A percentile compares a stretch with the other conserved stretches of the same genome.
Evolutionary conservation across 768 basidiomycete genomes (phyloP).

Genomic region (Leccinum sublutescens): DNA sequence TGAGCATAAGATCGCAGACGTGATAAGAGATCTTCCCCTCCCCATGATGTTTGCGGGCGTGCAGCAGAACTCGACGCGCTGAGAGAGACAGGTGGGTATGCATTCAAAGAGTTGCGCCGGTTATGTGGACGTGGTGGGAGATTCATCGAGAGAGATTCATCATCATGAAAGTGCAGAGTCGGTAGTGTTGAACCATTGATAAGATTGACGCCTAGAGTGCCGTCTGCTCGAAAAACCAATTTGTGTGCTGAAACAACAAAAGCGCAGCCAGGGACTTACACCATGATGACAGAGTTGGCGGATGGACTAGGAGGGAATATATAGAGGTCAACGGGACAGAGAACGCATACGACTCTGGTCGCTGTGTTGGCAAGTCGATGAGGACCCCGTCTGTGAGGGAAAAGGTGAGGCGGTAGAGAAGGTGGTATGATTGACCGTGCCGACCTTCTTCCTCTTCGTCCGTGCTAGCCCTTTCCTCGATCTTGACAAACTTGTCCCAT

Average conservation of each 20-base stretch:
- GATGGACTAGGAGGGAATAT: constrained; percentile 84
- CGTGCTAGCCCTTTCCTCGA: constrained; percentile 60
- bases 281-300: constrained; percentile 83
- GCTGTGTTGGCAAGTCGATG: constrained; percentile 78
- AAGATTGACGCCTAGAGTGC: constrained; percentile 85
- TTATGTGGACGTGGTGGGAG: constrained; percentile 39
- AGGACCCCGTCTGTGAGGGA: constrained; percentile 67
- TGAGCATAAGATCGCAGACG: constrained; percentile 76
- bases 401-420: constrained; percentile 6
- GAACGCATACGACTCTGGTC: constrained; percentile 91
- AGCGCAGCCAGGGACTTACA: constrained; percentile 44
- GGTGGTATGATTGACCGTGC: constrained; percentile 12
- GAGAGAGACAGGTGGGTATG: constrained; percentile 64
- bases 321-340: constrained; percentile 89
- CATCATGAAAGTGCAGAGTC: constrained; percentile 94
- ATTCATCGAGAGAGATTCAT: constrained; percentile 83
- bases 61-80: constrained; percentile 42
- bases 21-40: constrained; percentile 81
- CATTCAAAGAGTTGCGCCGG: constrained; percentile 39
- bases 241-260: constrained; percentile 1
- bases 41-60: constrained; percentile 61
- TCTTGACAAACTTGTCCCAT: constrained; percentile 87
- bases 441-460: constrained; percentile 75
- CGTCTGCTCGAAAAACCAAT: constrained; percentile 50
- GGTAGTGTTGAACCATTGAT: constrained; percentile 84